Percentiles rank a stretch among this genome's conserved stretches.
Conservation (phyloP, 2,329 filamentous ascomycete species). For the Bretziella fagacearum region DNA sequence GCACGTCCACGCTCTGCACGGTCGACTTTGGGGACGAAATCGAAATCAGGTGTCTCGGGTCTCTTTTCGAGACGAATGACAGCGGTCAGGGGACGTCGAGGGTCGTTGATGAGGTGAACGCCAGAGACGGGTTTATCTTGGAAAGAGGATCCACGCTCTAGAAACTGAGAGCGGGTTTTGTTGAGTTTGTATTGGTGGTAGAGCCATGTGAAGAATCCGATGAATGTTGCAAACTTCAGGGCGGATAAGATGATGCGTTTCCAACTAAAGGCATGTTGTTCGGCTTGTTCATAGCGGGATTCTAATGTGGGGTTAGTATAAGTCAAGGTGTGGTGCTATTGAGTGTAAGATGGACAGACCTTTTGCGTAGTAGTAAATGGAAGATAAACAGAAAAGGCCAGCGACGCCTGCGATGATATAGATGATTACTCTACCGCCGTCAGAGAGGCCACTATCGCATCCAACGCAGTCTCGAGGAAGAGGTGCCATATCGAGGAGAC, state of each 20-base stretch:
- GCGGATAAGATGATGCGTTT: conserved; percentile 2
- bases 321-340: neutral
- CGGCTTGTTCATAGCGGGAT: conserved; percentile 9
- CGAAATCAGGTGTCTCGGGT: neutral
- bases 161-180: neutral
- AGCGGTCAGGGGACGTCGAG: neutral
- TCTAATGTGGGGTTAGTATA: neutral
- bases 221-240: conserved; percentile 5
- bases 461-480: neutral
- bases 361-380: conserved; percentile 12
- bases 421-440: neutral
- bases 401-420: conserved; percentile 1
- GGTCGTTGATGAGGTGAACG: neutral
- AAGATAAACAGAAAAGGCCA: conserved; percentile 8
- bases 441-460: neutral
- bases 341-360: neutral
- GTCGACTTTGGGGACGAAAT: neutral
- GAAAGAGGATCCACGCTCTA: neutral
- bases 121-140: neutral
- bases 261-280: conserved; percentile 7
- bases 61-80: neutral
- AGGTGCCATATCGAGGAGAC: neutral
- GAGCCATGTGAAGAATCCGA: conserved; percentile 10
- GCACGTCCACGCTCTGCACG: neutral
- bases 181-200: conserved; percentile 12